Evolutionary conservation across 345 rosid species (phyloP).

Genomic region (Nasturtium officinale): DNA sequence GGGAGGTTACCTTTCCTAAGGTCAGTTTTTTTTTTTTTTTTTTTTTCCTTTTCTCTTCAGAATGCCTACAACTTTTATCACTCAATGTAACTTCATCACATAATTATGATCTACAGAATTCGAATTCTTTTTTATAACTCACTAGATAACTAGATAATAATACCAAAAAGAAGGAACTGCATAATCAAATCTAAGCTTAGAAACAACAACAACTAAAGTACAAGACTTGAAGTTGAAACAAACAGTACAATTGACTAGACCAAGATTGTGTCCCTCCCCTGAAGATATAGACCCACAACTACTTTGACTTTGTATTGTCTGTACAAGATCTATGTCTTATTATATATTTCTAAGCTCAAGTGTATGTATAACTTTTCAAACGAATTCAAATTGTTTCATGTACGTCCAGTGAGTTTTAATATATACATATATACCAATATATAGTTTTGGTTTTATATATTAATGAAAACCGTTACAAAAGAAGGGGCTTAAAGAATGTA

Average conservation of each 20-base stretch:
- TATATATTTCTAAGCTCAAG: conserved; percentile 1
- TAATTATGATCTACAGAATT: conserved; percentile 12
- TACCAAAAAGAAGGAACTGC: background rate
- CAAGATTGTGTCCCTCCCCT: conserved; percentile 50
- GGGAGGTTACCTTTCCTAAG: conserved; percentile 45
- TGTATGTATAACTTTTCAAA: background rate
- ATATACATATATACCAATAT: background rate
- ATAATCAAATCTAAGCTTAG: conserved; percentile 35
- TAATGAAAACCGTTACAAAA: background rate
- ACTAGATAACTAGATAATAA: background rate
- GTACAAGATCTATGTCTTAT: conserved; percentile 16
- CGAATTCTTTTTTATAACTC: background rate
- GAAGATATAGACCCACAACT: conserved; percentile 30
- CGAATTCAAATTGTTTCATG: conserved; percentile 3
- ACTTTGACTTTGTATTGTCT: conserved; percentile 42
- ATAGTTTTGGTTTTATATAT: no score
- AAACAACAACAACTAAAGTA: conserved; percentile 33
- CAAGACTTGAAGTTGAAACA: conserved; percentile 26
- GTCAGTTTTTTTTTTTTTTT: conserved; percentile 34
- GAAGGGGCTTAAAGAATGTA: background rate
- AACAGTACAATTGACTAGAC: conserved; percentile 47
- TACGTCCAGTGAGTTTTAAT: conserved; percentile 21
- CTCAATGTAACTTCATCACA: conserved; percentile 11
- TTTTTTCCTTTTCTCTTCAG: conserved; percentile 22
- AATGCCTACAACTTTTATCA: background rate